Evolutionary conservation across 2,329 filamentous ascomycete species (phyloP).

Genomic region (Colletotrichum sp.): DNA sequence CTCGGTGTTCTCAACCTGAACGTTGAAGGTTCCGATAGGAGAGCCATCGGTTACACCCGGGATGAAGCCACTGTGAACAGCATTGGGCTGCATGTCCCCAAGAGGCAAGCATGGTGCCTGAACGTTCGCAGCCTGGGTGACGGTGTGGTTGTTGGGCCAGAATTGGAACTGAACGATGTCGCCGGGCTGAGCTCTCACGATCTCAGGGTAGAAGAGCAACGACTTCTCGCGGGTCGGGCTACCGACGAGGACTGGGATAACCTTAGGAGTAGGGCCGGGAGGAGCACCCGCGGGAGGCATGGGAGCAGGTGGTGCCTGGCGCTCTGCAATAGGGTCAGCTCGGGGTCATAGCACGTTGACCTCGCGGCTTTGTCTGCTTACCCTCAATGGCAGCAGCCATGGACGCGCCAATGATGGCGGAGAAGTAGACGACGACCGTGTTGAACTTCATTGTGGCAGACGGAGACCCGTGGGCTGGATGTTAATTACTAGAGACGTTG

Average conservation of each 20-base stretch:
- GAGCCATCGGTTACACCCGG: conserved; percentile 38
- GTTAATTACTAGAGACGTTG: not conserved
- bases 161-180: conserved; percentile 49
- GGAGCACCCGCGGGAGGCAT: not conserved
- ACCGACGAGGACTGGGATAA: conserved; percentile 61
- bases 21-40: conserved; percentile 49
- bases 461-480: not conserved
- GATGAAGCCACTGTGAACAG: conserved; percentile 46
- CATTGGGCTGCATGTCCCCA: conserved; percentile 33
- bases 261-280: conserved; percentile 12
- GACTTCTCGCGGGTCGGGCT: conserved; percentile 47
- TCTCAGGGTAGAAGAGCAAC: conserved; percentile 50
- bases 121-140: conserved; percentile 42
- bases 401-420: not conserved
- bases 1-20: conserved; percentile 47
- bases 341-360: not conserved
- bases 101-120: conserved; percentile 51
- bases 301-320: not conserved
- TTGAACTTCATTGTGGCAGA: conserved; percentile 1
- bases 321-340: not conserved
- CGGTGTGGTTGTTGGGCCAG: conserved; percentile 46
- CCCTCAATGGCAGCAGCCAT: conserved; percentile 1
- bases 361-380: not conserved
- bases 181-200: conserved; percentile 35
- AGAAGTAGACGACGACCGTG: not conserved